A percentile compares a stretch with the other conserved stretches of the same genome.
phyloP scores from a whole-genome alignment of 345 rosid genomes.

The Pugionium dolabratum region DNA sequence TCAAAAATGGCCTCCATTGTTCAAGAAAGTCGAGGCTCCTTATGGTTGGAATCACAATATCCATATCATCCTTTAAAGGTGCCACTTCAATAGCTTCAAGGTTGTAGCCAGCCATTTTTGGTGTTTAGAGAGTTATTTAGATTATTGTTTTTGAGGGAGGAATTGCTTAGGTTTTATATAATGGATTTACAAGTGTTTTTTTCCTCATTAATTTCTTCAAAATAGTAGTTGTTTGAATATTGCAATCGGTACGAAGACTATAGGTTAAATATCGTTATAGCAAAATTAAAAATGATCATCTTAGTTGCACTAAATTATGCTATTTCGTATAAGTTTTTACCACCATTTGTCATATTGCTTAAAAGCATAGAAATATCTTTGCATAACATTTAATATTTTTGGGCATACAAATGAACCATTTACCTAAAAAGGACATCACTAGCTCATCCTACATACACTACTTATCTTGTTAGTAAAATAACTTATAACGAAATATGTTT shows the following conservation, averaged over 20 bases:
- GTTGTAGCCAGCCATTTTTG: conserved; percentile 43
- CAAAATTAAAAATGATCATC: neutral
- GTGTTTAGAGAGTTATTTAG: neutral
- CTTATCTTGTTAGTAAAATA: neutral
- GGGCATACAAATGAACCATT: conserved; percentile 19
- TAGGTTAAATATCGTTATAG: conserved; percentile 26
- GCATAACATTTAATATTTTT: neutral
- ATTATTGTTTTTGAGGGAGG: neutral
- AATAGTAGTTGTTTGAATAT: conserved; percentile 12
- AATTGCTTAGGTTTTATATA: conserved; percentile 26
- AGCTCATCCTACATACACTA: neutral
- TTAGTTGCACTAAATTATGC: conserved; percentile 5
- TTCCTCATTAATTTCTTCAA: neutral
- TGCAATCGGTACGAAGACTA: conserved; percentile 4
- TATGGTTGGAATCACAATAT: conserved; percentile 83
- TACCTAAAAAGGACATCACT: neutral
- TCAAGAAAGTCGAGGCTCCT: conserved; percentile 77
- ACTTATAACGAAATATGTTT: neutral
- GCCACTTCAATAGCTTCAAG: conserved; percentile 45
- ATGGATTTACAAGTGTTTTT: neutral
- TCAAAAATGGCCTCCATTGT: conserved; percentile 81
- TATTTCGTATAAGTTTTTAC: neutral
- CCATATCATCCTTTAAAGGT: conserved; percentile 68
- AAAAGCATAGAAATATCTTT: conserved; percentile 1
- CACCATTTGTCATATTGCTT: conserved; percentile 15